Conservation (phyloP, 306 rosid species). For the Dryas alaskensis region DNA sequence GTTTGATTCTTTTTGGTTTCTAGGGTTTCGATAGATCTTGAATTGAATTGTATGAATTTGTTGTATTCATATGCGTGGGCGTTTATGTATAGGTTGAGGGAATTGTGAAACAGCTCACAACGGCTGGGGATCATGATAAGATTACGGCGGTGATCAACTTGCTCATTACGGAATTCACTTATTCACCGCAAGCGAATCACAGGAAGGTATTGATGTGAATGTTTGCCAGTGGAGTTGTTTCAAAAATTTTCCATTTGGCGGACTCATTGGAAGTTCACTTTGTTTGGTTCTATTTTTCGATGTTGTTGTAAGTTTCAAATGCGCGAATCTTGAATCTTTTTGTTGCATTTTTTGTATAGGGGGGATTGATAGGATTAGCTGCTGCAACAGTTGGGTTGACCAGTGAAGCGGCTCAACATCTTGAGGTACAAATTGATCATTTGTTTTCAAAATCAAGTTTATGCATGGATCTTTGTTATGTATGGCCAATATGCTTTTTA, state of each 20-base stretch:
- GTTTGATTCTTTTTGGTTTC: slow-evolving; percentile 31
- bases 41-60: neutral
- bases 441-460: neutral
- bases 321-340: neutral
- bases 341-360: slow-evolving; percentile 41
- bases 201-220: slow-evolving; percentile 59
- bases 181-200: slow-evolving; percentile 85
- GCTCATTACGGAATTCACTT: slow-evolving; percentile 67
- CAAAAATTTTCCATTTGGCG: slow-evolving; percentile 2
- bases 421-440: slow-evolving; percentile 54
- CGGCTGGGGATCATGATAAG: slow-evolving; percentile 78
- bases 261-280: slow-evolving; percentile 19
- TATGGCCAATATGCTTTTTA: neutral
- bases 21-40: slow-evolving; percentile 44
- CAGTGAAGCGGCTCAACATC: slow-evolving; percentile 90
- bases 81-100: slow-evolving; percentile 71
- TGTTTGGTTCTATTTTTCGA: slow-evolving; percentile 13
- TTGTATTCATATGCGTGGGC: slow-evolving; percentile 8
- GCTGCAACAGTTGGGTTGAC: slow-evolving; percentile 99
- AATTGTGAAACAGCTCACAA: slow-evolving; percentile 78
- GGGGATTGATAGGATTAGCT: slow-evolving; percentile 97
- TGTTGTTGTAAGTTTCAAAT: slow-evolving; percentile 10
- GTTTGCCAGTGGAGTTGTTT: slow-evolving; percentile 2
- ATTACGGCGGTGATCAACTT: slow-evolving; percentile 75
- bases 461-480: neutral